Base-by-base conservation (phyloP, 2,329 filamentous ascomycete genomes). In the Aphanoascus verrucosus region DNA sequence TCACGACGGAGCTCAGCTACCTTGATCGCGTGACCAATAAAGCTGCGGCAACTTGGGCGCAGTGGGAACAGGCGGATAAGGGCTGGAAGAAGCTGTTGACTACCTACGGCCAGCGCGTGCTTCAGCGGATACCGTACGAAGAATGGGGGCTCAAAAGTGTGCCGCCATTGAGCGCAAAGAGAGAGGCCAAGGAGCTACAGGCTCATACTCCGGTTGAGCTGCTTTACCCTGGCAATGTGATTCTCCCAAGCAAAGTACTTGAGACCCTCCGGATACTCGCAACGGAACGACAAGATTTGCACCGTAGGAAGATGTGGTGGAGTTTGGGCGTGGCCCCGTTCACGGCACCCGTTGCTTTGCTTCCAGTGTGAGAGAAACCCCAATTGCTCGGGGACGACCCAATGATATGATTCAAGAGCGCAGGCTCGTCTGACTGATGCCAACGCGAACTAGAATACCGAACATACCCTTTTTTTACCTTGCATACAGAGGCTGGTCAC, bases 61-160 rank as follows among this genome's bases (percentile, higher is more conserved):
- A 76, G 55, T 97, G 91, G 90, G 93, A 97, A 70, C 82, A 85
- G 67, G 85, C 84, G 60, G 83, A 90, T 15, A 77, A 76, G 43
- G 86, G 87, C 52, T 97, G 93, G 93, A 88, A 96, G 75, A 88
- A 85, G 65, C 82, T 82, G 61, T 77, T 96, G 17, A 91, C 93
- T 50, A 77, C 79, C 55, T 94, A 91, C 69, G 93, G 93, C 53
- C 96, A 98, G 71, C 75, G 82, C 47, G 82, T 88, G 14, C 80
- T 98, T 57, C 83, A 87, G 62, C 82, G 88, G 58, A 94, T 98
- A 63, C 87, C 93, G 2, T 96, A 87, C 67, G 87, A 97, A 71
- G 93, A 98, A 83, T 98, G 93, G 93, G 89, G 88, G 0, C 77
- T 98, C 60, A 97, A 97, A 73, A 94, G 88, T 35, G 84, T 98